Evolutionary conservation across 768 basidiomycete genomes (phyloP), one percentile per base, ranked within the genome.

Genomic region (Kwoniella botswanensis): DNA sequence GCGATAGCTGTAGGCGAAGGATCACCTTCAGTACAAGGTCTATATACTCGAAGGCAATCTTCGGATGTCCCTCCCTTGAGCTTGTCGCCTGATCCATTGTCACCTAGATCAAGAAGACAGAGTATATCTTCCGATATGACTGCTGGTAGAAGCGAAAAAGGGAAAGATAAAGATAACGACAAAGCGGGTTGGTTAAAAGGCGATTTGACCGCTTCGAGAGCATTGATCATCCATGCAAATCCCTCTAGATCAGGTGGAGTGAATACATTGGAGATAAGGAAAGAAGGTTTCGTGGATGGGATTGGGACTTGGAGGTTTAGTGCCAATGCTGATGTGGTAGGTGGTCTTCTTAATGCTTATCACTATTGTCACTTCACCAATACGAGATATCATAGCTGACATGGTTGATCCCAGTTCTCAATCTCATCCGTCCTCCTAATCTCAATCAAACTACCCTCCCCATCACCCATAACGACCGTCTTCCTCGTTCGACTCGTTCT

Each of bases 401-500:
- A 62, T 43, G 5, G 17, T 15, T 6, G 35, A 35, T 35, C 17
- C 65, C 43, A 82, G 82, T 81, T 81, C 73, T 73, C 75, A 10
- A 76, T 83, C 60, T 76, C 78, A 12, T 67, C 76, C 7, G 79
- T 77, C 44, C 60, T 79, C 26, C 70, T 79, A 3, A 42, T 78
- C 3, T 65, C 68, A 24, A 35, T 83, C 21, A 42, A 44, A 43
- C 56, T 79, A 24, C 75, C 77, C 18, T 50, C 71, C 2, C 82
- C 80, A 2, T 77, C 79, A 15, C 73, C 79, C 3, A 62, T 56
- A 44, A 67, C 67, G n/a, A 80, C 82, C 18, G 79, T 83, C 71
- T 83, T 82, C 71, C 71, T 79, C 67, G 42, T 71, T 26, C 78
- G 80, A 13, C 68, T 83, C 7, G 50, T 80, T 22, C 52, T 83